Evolutionary conservation across 2,329 filamentous ascomycete genomes (phyloP), one percentile per base, ranked within the genome.

Genomic region (Neoarthrinium moseri): DNA sequence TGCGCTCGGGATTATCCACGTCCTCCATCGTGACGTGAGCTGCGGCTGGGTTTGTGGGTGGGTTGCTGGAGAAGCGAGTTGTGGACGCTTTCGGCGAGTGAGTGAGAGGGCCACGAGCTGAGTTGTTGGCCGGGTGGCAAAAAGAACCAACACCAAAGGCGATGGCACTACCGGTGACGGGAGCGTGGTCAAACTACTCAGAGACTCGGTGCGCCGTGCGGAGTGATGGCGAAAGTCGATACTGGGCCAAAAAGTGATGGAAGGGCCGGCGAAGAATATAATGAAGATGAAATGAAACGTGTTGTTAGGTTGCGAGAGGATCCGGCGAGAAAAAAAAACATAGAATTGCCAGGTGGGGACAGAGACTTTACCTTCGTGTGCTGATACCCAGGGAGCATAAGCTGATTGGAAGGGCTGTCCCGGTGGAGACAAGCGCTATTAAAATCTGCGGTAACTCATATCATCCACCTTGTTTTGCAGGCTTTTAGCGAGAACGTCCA

Each of bases 361-460:
- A 17, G 37, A n/a, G 21, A 27, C 22, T 40, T 40, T 29, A 23
- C 24, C 30, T 40, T 40, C 37, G 18, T 29, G 37, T 27, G 37
- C 23, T 23, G 37, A 24, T 29, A 40, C 37, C 37, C 37, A 24
- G n/a, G 17, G 21, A 29, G 37, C 22, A 40, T 17, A n/a, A 29
- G 11, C 23, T 40, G 37, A 40, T 40, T 40, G 37, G 37, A 26
- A 18, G 23, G 22, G 22, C 23, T 23, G 23, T n/a, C n/a, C 13
- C 12, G 13, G 22, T 27, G 37, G 24, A 18, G 17, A 35, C 37
- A n/a, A 40, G 37, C 37, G 37, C 37, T 40, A 40, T 40, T 40
- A 40, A 40, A 40, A 26, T 40, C 37, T 40, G 37, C 37, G 23
- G 37, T 12, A 40, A 40, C 37, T 40, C 37, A 40, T 40, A 40